Percentiles rank a stretch among this genome's conserved stretches.
phyloP scores from a whole-genome alignment of 768 basidiomycete genomes.

The Serendipita sp. region DNA sequence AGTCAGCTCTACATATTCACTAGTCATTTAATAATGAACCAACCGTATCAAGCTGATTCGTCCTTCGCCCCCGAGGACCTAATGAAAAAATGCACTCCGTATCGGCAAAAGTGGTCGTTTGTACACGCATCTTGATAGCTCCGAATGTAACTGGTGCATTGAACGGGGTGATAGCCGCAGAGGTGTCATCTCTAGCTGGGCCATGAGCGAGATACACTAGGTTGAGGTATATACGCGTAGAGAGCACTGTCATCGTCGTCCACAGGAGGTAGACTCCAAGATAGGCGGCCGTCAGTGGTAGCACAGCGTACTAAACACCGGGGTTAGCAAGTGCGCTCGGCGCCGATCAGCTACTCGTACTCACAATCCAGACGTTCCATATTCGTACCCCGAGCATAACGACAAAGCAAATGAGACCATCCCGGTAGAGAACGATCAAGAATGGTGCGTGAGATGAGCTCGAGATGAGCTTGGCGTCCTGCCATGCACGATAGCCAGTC shows the following conservation, averaged over 20 bases:
- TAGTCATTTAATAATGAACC: no score
- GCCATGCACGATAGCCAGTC: neutral
- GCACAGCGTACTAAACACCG: neutral
- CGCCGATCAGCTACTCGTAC: neutral
- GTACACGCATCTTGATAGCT: neutral
- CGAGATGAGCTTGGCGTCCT: neutral
- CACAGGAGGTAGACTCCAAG: neutral
- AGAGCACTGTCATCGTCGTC: neutral
- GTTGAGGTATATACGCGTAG: conserved; percentile 1
- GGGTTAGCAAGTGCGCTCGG: neutral
- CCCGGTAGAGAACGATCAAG: neutral
- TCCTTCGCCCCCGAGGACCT: no score
- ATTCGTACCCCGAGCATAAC: neutral
- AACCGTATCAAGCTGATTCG: no score
- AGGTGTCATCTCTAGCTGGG: neutral
- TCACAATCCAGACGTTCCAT: conserved; percentile 3
- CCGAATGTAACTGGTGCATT: neutral
- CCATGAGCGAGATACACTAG: neutral
- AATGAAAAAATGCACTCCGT: no score
- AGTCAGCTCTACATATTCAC: no score
- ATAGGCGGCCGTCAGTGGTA: neutral
- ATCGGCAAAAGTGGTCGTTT: neutral
- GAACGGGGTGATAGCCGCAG: neutral
- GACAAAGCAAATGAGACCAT: neutral
- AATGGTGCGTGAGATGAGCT: neutral